These are phyloP conservation scores for Rhodofomes roseus DNA, from an alignment of 1,284 basidiomycete species.

Conservation along the genomic window DNA sequence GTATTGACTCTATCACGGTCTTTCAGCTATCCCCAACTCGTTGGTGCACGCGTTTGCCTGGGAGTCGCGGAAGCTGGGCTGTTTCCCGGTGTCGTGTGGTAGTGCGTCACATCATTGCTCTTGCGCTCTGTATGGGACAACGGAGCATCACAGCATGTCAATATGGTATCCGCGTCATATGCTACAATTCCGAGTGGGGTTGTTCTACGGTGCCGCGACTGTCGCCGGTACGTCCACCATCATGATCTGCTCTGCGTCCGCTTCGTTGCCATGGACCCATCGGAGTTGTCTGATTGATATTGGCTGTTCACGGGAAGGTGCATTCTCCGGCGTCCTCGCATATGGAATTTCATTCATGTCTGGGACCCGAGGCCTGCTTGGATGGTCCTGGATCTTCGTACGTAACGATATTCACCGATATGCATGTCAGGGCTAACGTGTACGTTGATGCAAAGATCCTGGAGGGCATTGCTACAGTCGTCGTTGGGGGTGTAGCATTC, in stretches of 20 bases:
- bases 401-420: constrained; percentile 10
- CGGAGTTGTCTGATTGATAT: not conserved
- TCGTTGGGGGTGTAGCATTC: constrained; percentile 42
- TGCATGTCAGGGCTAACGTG: not conserved
- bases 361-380: constrained; percentile 34
- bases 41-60: constrained; percentile 54
- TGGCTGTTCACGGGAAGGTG: constrained; percentile 14
- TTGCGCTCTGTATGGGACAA: not conserved
- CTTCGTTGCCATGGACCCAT: too few relatives aligned
- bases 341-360: constrained; percentile 42
- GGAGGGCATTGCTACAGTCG: constrained; percentile 50
- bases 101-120: constrained; percentile 25
- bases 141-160: constrained; percentile 19
- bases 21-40: constrained; percentile 62
- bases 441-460: constrained; percentile 35
- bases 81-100: constrained; percentile 68
- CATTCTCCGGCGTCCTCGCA: constrained; percentile 37
- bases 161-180: constrained; percentile 34
- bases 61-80: constrained; percentile 69
- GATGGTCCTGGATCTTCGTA: constrained; percentile 49
- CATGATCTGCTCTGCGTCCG: not conserved
- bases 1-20: constrained; percentile 2
- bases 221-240: constrained; percentile 12
- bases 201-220: constrained; percentile 35
- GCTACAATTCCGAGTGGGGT: constrained; percentile 30